A percentile compares a stretch with the other conserved stretches of the same genome.
Evolutionary conservation across 306 rosid genomes (phyloP).

Genomic region (Ziziphus jujuba): DNA sequence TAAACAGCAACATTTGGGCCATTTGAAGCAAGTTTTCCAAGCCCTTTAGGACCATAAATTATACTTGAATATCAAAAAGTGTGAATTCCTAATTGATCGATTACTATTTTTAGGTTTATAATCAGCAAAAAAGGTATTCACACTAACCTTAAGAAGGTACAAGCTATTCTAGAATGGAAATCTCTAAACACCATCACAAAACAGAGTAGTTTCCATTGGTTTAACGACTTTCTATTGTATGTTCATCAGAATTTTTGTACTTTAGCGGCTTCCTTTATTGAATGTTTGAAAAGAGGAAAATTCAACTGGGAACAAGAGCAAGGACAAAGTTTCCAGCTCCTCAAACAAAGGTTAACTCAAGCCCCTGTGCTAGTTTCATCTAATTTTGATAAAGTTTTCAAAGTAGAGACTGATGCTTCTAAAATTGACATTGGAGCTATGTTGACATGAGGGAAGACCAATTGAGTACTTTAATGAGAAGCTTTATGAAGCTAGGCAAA

Average conservation of each 20-base stretch:
- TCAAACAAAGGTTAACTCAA: not conserved
- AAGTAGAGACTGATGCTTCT: not conserved
- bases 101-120: no score
- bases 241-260: not conserved
- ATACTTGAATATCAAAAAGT: no score
- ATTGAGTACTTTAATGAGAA: not conserved
- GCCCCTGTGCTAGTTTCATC: not conserved
- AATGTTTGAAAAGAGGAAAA: not conserved
- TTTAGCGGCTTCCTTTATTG: not conserved
- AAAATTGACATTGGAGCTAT: not conserved
- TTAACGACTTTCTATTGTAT: no score
- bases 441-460: not conserved
- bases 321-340: not conserved
- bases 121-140: no score
- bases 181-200: no score
- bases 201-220: no score
- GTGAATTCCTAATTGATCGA: no score
- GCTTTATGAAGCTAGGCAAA: not conserved
- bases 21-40: no score
- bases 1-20: no score
- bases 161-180: no score
- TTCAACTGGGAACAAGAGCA: not conserved
- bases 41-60: no score
- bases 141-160: no score
- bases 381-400: not conserved